Conservation (phyloP, 1,284 basidiomycete species). For the Pisolithus thermaeus region DNA sequence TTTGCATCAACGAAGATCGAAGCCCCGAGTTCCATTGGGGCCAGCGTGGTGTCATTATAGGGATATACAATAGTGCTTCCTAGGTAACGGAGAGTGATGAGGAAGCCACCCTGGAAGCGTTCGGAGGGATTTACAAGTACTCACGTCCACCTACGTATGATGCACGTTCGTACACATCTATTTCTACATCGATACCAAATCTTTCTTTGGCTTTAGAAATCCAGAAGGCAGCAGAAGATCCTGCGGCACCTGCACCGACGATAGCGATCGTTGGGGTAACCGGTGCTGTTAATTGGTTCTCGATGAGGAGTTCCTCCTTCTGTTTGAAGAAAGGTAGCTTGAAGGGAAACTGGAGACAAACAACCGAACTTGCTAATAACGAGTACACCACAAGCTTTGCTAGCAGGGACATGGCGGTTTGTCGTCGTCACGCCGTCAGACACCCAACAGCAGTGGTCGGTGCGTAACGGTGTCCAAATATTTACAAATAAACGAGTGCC, state of each 20-base stretch:
- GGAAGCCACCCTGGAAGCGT: background rate
- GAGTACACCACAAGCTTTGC: slow-evolving; percentile 16
- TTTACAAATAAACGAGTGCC: background rate
- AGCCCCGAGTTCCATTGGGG: slow-evolving; percentile 79
- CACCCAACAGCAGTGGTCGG: too few species aligned
- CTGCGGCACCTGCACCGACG: slow-evolving; percentile 85
- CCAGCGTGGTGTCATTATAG: slow-evolving; percentile 56
- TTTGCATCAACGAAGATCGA: slow-evolving; percentile 84
- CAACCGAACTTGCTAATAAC: slow-evolving; percentile 29
- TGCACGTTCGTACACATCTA: slow-evolving; percentile 80
- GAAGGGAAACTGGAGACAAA: slow-evolving; percentile 51
- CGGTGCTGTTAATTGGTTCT: slow-evolving; percentile 12
- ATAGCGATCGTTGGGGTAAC: slow-evolving; percentile 59
- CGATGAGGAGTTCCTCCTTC: slow-evolving; percentile 19
- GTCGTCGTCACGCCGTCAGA: background rate
- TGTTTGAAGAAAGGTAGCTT: slow-evolving; percentile 41
- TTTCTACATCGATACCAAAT: slow-evolving; percentile 58
- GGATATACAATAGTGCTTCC: slow-evolving; percentile 77
- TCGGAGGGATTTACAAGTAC: slow-evolving; percentile 28
- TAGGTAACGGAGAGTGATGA: slow-evolving; percentile 24
- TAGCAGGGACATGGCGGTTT: slow-evolving; percentile 12
- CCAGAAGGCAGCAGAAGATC: slow-evolving; percentile 85
- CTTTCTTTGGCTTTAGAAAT: slow-evolving; percentile 69
- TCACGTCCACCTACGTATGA: slow-evolving; percentile 79
- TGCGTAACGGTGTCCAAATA: background rate